These are phyloP conservation scores for Henningerozyma blattae DNA, from an alignment of 805 yeast species.

Conservation along the genomic window DNA sequence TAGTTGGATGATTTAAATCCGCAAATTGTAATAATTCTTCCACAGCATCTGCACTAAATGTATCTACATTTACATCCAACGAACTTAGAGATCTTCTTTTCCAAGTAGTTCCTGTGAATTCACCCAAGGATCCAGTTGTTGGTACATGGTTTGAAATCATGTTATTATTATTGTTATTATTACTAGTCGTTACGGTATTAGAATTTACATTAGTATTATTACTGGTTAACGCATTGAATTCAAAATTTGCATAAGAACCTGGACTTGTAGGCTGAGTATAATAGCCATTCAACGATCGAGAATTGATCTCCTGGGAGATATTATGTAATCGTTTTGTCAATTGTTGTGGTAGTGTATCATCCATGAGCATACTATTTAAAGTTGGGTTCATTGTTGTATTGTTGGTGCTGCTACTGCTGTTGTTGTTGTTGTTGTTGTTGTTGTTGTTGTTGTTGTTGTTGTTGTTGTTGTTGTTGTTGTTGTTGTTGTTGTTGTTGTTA, in stretches of 20 bases:
- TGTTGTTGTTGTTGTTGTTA: constrained; percentile 1
- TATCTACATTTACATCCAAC: constrained; percentile 14
- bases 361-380: constrained; percentile 10
- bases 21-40: constrained; percentile 22
- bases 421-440: constrained; percentile 3
- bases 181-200: background rate
- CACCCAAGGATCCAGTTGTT: background rate
- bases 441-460: constrained; percentile 1
- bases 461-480: constrained; percentile 1
- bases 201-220: constrained; percentile 2
- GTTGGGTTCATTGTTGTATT: constrained; percentile 7
- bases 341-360: constrained; percentile 18
- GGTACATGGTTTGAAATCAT: background rate
- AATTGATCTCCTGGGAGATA: constrained; percentile 17
- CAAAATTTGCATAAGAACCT: constrained; percentile 4
- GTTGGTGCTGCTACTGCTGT: constrained; percentile 1
- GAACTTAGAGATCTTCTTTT: constrained; percentile 19
- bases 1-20: constrained; percentile 3
- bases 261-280: constrained; percentile 25
- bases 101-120: constrained; percentile 10
- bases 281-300: constrained; percentile 19
- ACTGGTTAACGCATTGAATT: background rate
- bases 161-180: constrained; percentile 1
- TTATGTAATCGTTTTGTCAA: constrained; percentile 17
- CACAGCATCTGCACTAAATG: constrained; percentile 19